Evolutionary conservation across 208 protist species (phyloP).

Genomic region (Acanthamoeba castellanii): DNA sequence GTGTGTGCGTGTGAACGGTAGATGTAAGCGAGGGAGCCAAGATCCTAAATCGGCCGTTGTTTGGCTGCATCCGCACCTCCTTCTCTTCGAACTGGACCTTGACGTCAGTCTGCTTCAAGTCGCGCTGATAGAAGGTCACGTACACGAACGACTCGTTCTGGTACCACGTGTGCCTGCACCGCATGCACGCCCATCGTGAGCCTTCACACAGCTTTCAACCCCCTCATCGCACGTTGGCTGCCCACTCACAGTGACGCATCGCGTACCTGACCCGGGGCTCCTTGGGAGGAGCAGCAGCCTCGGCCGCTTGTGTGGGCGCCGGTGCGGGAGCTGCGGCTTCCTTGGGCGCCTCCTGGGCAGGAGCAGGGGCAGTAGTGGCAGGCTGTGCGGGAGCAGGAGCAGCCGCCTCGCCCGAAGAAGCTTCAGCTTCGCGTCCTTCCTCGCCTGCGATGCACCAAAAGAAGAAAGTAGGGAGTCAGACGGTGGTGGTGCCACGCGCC

Average conservation of each 20-base stretch:
- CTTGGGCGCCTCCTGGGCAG: background rate
- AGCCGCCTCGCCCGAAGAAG: background rate
- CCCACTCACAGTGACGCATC: no score
- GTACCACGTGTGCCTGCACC: conserved; percentile 75
- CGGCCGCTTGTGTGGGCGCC: background rate
- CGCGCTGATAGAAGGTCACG: conserved; percentile 67
- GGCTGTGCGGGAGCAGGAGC: background rate
- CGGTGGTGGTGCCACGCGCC: background rate
- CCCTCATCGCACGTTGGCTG: no score
- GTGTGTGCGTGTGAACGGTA: no score
- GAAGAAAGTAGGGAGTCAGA: background rate
- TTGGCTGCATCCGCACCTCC: background rate
- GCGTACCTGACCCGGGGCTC: conserved; percentile 43
- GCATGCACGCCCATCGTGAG: no score
- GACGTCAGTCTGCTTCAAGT: conserved; percentile 14
- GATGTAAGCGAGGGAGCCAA: no score
- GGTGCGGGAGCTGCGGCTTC: background rate
- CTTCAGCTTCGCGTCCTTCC: conserved; percentile 21
- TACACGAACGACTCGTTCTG: conserved; percentile 74
- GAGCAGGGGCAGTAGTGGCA: background rate
- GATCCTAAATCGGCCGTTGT: no score
- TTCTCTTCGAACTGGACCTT: conserved; percentile 35
- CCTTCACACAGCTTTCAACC: no score
- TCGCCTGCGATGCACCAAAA: background rate
- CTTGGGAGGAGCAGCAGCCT: background rate